Evolutionary conservation across 805 yeast genomes (phyloP).

Genomic region (Teunomyces pallodes): DNA sequence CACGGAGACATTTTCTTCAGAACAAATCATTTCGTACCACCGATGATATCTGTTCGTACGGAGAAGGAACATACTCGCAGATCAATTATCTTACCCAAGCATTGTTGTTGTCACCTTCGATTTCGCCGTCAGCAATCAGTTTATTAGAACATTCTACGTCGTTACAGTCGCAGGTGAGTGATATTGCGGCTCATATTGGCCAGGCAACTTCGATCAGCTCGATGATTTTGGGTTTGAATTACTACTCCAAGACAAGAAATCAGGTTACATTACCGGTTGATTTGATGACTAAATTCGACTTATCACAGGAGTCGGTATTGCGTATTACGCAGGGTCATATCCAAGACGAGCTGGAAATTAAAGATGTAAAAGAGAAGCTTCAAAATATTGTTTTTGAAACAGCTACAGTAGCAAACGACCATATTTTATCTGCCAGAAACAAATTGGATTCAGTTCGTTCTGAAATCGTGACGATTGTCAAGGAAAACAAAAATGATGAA

Average conservation of each 20-base stretch:
- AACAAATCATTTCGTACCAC: constrained; percentile 45
- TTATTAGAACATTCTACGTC: constrained; percentile 45
- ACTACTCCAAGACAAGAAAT: constrained; percentile 50
- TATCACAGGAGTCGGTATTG: constrained; percentile 65
- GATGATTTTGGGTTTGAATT: constrained; percentile 57
- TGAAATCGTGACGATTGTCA: constrained; percentile 33
- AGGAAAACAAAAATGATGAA: constrained; percentile 18
- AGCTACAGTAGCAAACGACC: constrained; percentile 79
- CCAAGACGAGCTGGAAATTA: constrained; percentile 19
- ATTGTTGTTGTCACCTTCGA: constrained; percentile 51
- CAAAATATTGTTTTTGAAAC: constrained; percentile 65
- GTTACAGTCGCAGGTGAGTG: constrained; percentile 48
- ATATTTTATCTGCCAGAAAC: constrained; percentile 63
- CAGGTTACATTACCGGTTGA: constrained; percentile 64
- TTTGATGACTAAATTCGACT: constrained; percentile 46
- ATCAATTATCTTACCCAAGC: constrained; percentile 66
- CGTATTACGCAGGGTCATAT: constrained; percentile 46
- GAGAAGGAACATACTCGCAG: constrained; percentile 79
- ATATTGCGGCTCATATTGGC: constrained; percentile 76
- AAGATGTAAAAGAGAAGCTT: constrained; percentile 34
- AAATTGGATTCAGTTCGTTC: constrained; percentile 42
- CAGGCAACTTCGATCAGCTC: constrained; percentile 75
- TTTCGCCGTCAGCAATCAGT: constrained; percentile 54
- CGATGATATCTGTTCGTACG: constrained; percentile 67
- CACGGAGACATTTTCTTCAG: constrained; percentile 53